A percentile compares a stretch with the other conserved stretches of the same genome.
phyloP scores from a whole-genome alignment of 2,329 filamentous ascomycete species.

The Tricladium varicosporioides region DNA sequence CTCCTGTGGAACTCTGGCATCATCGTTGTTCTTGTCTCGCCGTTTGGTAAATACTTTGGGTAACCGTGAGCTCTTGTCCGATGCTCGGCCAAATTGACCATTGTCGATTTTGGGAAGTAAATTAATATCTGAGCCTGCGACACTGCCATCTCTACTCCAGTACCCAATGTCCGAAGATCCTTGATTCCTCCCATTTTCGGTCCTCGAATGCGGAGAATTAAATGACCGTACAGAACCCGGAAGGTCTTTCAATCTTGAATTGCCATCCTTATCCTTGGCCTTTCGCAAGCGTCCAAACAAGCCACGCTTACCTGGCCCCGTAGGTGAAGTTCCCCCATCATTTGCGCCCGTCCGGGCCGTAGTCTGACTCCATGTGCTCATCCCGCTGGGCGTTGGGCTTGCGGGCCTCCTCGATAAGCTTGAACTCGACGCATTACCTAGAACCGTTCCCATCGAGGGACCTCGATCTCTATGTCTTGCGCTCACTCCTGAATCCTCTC shows the following conservation, averaged over 20 bases:
- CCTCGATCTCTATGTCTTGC: conserved; percentile 48
- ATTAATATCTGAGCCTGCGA: conserved; percentile 29
- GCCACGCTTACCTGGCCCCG: conserved; percentile 31
- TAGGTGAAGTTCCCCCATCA: conserved; percentile 49
- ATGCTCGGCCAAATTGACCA: conserved; percentile 16
- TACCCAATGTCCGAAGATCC: conserved; percentile 27
- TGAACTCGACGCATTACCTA: conserved; percentile 28
- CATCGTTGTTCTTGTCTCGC: conserved; percentile 48
- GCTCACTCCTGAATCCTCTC: conserved; percentile 67
- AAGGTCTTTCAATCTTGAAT: conserved; percentile 45
- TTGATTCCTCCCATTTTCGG: conserved; percentile 21
- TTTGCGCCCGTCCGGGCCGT: conserved; percentile 19
- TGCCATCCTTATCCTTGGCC: conserved; percentile 55
- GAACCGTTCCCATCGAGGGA: conserved; percentile 28
- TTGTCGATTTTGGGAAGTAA: conserved; percentile 22
- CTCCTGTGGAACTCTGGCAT: conserved; percentile 50
- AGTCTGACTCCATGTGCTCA: conserved; percentile 51
- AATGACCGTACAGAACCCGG: conserved; percentile 54
- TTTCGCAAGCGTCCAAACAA: conserved; percentile 33
- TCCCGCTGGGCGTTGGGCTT: conserved; percentile 77
- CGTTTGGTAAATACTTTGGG: conserved; percentile 63
- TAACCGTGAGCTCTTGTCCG: conserved; percentile 20
- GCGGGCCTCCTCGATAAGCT: conserved; percentile 59
- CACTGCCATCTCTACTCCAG: conserved; percentile 32
- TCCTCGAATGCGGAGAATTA: conserved; percentile 32